Evolutionary conservation across 495 filamentous ascomycete genomes (phyloP).

Genomic region (Penicillium daleae): DNA sequence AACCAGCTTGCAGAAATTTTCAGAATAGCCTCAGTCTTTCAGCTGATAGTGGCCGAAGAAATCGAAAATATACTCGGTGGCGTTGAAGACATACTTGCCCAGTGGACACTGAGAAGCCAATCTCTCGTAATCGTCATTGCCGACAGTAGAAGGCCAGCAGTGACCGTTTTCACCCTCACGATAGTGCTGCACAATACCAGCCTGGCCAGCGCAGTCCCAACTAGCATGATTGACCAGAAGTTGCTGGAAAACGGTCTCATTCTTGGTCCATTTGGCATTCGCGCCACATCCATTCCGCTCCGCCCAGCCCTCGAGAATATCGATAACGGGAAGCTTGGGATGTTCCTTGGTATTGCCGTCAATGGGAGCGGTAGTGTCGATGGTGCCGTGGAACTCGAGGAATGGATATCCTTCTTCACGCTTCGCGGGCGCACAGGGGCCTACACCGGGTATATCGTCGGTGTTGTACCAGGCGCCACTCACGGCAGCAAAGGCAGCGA

Average conservation of each 20-base stretch:
- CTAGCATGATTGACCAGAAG: conserved; percentile 31
- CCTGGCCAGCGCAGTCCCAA: conserved; percentile 42
- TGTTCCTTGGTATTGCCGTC: conserved; percentile 21
- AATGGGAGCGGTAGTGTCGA: conserved; percentile 36
- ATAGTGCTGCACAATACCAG: conserved; percentile 50
- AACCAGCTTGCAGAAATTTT: too few species aligned
- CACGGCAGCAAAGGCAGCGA: conserved; percentile 53
- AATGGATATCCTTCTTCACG: conserved; percentile 38
- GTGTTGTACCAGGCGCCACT: conserved; percentile 44
- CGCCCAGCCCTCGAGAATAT: conserved; percentile 47
- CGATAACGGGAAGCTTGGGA: conserved; percentile 26
- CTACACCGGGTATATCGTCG: conserved; percentile 38
- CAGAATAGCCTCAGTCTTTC: not conserved
- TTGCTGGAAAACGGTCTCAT: conserved; percentile 23
- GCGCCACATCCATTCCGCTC: conserved; percentile 32
- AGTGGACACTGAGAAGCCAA: conserved; percentile 15
- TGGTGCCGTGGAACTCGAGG: conserved; percentile 55
- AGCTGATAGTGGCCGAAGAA: conserved; percentile 23
- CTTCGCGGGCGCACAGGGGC: conserved; percentile 24
- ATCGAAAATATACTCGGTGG: conserved; percentile 31
- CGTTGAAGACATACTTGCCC: conserved; percentile 30
- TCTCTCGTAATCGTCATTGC: conserved; percentile 38
- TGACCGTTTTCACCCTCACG: conserved; percentile 50
- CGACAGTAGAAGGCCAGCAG: conserved; percentile 47
- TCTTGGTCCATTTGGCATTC: conserved; percentile 20